A percentile compares a stretch with the other conserved stretches of the same genome.
Conservation (phyloP, 306 rosid species). For the Vicia villosa region DNA sequence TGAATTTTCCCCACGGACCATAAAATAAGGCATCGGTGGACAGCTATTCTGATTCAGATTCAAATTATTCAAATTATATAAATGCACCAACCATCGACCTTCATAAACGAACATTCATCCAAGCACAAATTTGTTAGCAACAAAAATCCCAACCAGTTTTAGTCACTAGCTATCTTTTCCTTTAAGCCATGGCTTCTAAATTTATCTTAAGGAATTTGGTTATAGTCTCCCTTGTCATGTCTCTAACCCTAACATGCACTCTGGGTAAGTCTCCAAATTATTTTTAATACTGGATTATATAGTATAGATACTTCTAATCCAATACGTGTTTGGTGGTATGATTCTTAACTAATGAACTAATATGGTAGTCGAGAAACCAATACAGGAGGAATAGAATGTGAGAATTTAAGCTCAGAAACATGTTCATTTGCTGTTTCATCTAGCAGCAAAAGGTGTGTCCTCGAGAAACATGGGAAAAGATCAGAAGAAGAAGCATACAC, state of each 20-base stretch:
- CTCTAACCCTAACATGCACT: conserved; percentile 50
- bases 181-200: conserved; percentile 53
- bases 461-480: conserved; percentile 70
- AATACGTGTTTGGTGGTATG: too few species aligned
- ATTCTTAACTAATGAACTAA: not conserved
- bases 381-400: conserved; percentile 61
- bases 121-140: too few species aligned
- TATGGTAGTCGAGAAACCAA: not conserved
- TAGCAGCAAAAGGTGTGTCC: conserved; percentile 70
- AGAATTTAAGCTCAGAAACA: conserved; percentile 50
- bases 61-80: too few species aligned
- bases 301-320: too few species aligned
- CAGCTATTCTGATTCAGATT: too few species aligned
- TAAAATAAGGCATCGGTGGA: too few species aligned
- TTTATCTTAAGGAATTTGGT: conserved; percentile 37
- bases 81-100: too few species aligned
- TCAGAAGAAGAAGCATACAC: conserved; percentile 69
- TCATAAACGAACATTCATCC: too few species aligned
- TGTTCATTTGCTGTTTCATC: conserved; percentile 83
- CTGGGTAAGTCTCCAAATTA: conserved; percentile 48
- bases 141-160: not conserved
- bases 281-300: too few species aligned
- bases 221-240: conserved; percentile 44
- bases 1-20: too few species aligned
- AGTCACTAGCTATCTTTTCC: not conserved